Percentiles rank a stretch among this genome's conserved stretches.
These are phyloP conservation scores for Thoreauomyces humboldtii DNA, from an alignment of 192 early-diverging fungal genomes.

Conservation along the genomic window DNA sequence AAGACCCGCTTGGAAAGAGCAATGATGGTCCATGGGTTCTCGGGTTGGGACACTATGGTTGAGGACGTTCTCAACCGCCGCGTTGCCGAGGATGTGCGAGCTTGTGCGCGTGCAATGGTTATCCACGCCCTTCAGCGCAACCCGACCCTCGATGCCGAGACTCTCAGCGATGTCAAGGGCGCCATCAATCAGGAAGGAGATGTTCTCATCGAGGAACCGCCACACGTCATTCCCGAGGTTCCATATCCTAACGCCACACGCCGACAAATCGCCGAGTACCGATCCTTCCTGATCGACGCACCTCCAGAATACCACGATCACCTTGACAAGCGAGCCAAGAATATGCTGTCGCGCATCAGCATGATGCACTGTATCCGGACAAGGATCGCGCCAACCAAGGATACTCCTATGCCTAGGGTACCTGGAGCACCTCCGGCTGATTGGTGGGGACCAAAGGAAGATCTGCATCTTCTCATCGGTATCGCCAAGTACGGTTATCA, in stretches of 20 bases:
- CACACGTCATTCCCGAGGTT: slow-evolving; percentile 43
- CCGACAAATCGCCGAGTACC: slow-evolving; percentile 49
- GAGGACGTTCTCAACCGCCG: slow-evolving; percentile 12
- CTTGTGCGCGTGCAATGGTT: slow-evolving; percentile 36
- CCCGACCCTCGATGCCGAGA: slow-evolving; percentile 54
- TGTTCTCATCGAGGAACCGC: slow-evolving; percentile 25
- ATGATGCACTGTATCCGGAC: slow-evolving; percentile 74
- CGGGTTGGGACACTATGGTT: slow-evolving; percentile 62
- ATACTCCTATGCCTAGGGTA: slow-evolving; percentile 66
- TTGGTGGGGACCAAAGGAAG: slow-evolving; percentile 76
- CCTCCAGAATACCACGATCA: slow-evolving; percentile 73
- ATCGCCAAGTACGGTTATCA: slow-evolving; percentile 79
- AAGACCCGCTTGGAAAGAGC: slow-evolving; percentile 48
- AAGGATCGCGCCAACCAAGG: slow-evolving; percentile 63
- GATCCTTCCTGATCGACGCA: slow-evolving; percentile 64
- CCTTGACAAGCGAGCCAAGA: slow-evolving; percentile 59
- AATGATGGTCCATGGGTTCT: slow-evolving; percentile 54
- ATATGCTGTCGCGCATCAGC: slow-evolving; percentile 69
- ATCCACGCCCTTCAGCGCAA: slow-evolving; percentile 47
- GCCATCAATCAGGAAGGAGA: slow-evolving; percentile 25
- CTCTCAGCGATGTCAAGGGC: slow-evolving; percentile 60
- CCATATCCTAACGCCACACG: slow-evolving; percentile 67
- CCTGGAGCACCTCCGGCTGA: slow-evolving; percentile 49
- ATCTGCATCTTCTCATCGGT: slow-evolving; percentile 75
- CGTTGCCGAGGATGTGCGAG: slow-evolving; percentile 22